Evolutionary conservation across 1,284 basidiomycete species (phyloP).

Genomic region (Phaffia rhodozyma): DNA sequence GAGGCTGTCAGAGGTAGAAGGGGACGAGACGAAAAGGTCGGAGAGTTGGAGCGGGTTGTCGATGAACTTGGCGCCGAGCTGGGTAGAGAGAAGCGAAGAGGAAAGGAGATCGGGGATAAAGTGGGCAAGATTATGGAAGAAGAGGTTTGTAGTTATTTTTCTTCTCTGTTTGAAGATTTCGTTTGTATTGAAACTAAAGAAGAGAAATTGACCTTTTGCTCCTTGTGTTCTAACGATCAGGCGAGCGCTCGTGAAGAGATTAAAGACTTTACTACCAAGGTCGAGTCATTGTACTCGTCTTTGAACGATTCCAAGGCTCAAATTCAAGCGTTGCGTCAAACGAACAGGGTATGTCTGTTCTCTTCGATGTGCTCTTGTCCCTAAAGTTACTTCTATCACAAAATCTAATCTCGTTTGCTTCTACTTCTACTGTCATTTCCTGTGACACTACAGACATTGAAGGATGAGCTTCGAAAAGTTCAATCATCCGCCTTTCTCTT

Average conservation of each 20-base stretch:
- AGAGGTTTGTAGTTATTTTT: conserved; percentile 30
- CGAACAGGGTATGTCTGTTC: conserved; percentile 54
- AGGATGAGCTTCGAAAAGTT: conserved; percentile 83
- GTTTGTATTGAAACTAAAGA: not conserved
- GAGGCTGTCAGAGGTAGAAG: conserved; percentile 45
- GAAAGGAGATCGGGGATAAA: conserved; percentile 44
- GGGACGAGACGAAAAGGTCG: conserved; percentile 48
- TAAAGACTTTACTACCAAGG: conserved; percentile 27
- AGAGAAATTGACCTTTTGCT: conserved; percentile 1
- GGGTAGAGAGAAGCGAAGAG: conserved; percentile 28
- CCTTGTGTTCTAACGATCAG: conserved; percentile 19
- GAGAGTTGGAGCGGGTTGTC: conserved; percentile 45
- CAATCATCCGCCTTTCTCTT: conserved; percentile 80
- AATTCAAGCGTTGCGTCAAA: conserved; percentile 24
- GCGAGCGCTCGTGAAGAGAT: conserved; percentile 35
- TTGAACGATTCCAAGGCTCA: conserved; percentile 33
- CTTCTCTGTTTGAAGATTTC: not conserved
- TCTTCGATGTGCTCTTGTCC: no score
- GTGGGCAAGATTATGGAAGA: conserved; percentile 32
- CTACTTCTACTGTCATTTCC: not conserved
- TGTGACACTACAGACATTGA: conserved; percentile 47
- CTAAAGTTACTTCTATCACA: not conserved
- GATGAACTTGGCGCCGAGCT: conserved; percentile 32
- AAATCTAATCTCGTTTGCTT: not conserved
- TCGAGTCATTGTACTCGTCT: conserved; percentile 30